Percentiles rank a stretch among this genome's conserved stretches.
Evolutionary conservation across 768 basidiomycete species (phyloP).

Genomic region (Pleurotus pulmonarius): DNA sequence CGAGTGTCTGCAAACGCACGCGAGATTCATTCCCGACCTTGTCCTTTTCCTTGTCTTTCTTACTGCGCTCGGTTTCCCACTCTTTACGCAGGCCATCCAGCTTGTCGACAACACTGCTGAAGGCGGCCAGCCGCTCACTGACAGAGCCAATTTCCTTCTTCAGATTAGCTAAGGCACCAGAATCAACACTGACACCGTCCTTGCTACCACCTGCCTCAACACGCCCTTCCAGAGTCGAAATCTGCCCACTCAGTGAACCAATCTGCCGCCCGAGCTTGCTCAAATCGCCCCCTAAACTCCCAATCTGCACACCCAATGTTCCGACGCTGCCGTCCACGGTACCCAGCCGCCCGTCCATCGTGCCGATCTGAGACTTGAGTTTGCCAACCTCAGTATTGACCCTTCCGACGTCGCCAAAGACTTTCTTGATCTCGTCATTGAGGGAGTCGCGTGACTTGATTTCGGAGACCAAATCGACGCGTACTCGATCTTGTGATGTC

Average conservation of each 20-base stretch:
- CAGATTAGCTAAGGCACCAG: neutral
- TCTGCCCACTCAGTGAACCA: slow-evolving; percentile 16
- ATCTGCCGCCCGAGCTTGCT: slow-evolving; percentile 5
- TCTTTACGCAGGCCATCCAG: slow-evolving; percentile 1
- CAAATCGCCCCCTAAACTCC: slow-evolving; percentile 23
- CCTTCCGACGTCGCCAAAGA: slow-evolving; percentile 3
- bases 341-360: slow-evolving; percentile 41
- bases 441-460: slow-evolving; percentile 48
- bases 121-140: neutral
- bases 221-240: slow-evolving; percentile 22
- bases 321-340: slow-evolving; percentile 11
- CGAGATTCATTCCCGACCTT: slow-evolving; percentile 54
- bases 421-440: slow-evolving; percentile 44
- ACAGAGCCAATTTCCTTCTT: neutral
- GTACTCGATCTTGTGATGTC: slow-evolving; percentile 46
- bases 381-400: slow-evolving; percentile 34
- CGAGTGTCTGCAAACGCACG: slow-evolving; percentile 49
- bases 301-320: slow-evolving; percentile 28
- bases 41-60: neutral
- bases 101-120: neutral
- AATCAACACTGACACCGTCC: slow-evolving; percentile 5
- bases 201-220: slow-evolving; percentile 14
- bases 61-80: neutral
- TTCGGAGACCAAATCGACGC: slow-evolving; percentile 50
- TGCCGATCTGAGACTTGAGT: slow-evolving; percentile 11